Evolutionary conservation across 768 basidiomycete species (phyloP), one percentile per base, ranked within the genome.

Genomic region (Mycena rebaudengoi): DNA sequence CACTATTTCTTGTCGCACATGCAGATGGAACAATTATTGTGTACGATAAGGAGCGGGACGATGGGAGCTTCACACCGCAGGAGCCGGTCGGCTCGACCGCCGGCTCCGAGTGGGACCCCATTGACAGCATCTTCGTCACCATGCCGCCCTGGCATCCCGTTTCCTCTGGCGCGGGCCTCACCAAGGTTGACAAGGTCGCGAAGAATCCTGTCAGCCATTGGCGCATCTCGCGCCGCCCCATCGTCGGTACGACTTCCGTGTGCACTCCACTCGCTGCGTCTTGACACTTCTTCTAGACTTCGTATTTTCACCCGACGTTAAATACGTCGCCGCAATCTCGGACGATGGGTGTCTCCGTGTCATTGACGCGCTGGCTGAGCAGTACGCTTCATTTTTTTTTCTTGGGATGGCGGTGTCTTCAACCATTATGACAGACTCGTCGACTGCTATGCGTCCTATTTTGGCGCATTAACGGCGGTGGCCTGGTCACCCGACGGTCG

Each of bases 401-500:
- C 21, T 10, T n/a, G n/a, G n/a, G n/a, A n/a, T n/a, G n/a, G n/a
- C n/a, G n/a, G n/a, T n/a, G n/a, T n/a, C 32, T 48, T 48, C 11
- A 51, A 20, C n/a, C 18, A 58, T 40, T 43, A 43, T 23, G 51
- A 35, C 11, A 97, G 96, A 69, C 84, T 99, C n/a, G 86, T 95
- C 20, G 95, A 99, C 73, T 94, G 92, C 65, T 98, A 94, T 72
- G 89, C 94, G 1, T 95, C 95, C 4, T 99, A 99, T 75, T 99
- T 99, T 71, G 97, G 96, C 16, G 85, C 94, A 2, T 74, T 99
- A 33, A 96, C 90, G 4, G 94, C 91, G 66, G 90, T 98, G 2
- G 88, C 94, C 0, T 99, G 96, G 96, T 96, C 95, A 3, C 96
- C 96, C 0, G 96, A 99, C 74, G 94, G 95, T 13, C 88, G 96